Evolutionary conservation across 2,329 filamentous ascomycete species (phyloP).

Genomic region (Fusarium phyllophilum): DNA sequence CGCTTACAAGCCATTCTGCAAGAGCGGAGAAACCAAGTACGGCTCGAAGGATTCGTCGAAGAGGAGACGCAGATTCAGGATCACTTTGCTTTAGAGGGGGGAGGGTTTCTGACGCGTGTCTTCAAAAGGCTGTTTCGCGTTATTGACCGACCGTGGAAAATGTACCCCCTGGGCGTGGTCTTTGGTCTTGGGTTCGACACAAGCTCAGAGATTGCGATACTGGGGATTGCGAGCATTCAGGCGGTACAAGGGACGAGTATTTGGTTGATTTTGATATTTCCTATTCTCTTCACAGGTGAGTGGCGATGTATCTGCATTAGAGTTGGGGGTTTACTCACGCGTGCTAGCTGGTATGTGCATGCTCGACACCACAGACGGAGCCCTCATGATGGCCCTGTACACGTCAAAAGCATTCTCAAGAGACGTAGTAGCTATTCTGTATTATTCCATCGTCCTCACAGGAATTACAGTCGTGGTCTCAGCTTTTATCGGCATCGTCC

Average conservation of each 20-base stretch:
- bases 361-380: conserved; percentile 90
- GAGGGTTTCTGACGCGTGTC: conserved; percentile 76
- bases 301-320: background rate
- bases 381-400: conserved; percentile 94
- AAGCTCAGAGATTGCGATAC: conserved; percentile 88
- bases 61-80: conserved; percentile 46
- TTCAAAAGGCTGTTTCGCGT: conserved; percentile 82
- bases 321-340: background rate
- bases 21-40: conserved; percentile 29
- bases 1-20: conserved; percentile 72
- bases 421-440: conserved; percentile 88
- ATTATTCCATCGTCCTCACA: conserved; percentile 91
- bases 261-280: conserved; percentile 95
- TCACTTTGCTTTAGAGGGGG: conserved; percentile 77
- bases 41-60: conserved; percentile 43
- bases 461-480: conserved; percentile 85
- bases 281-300: conserved; percentile 84
- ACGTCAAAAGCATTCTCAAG: conserved; percentile 80
- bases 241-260: conserved; percentile 86
- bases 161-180: conserved; percentile 89
- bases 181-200: conserved; percentile 97
- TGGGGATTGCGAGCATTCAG: conserved; percentile 90
- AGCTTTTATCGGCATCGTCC: conserved; percentile 85
- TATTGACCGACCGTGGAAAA: conserved; percentile 86
- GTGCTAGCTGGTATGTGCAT: conserved; percentile 87